Evolutionary conservation across 768 basidiomycete species (phyloP).

Genomic region (Trametes cingulata): DNA sequence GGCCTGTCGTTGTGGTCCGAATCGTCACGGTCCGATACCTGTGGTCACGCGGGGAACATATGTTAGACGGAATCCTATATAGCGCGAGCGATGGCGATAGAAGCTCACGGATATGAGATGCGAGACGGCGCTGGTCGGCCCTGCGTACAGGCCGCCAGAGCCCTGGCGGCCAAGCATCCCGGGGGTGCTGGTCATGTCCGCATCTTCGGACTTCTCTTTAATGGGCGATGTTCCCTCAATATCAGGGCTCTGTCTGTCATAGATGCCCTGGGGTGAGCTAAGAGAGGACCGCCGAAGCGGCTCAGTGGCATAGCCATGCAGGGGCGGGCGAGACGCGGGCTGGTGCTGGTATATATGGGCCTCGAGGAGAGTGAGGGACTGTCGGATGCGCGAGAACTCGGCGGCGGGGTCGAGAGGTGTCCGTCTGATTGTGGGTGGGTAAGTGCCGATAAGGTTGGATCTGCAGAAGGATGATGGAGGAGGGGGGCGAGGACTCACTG

Average conservation of each 20-base stretch:
- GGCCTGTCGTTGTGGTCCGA: conserved; percentile 21
- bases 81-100: conserved; percentile 41
- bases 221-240: conserved; percentile 51
- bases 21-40: conserved; percentile 24
- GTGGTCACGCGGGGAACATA: background rate
- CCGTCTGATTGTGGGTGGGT: conserved; percentile 15
- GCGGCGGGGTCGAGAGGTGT: conserved; percentile 59
- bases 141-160: conserved; percentile 72
- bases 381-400: conserved; percentile 68
- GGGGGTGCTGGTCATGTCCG: conserved; percentile 42
- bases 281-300: conserved; percentile 30
- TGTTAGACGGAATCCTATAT: conserved; percentile 32
- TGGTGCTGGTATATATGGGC: conserved; percentile 49
- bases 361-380: conserved; percentile 68
- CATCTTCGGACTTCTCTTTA: conserved; percentile 9
- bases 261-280: conserved; percentile 1
- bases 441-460: conserved; percentile 21
- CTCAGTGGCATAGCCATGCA: conserved; percentile 25
- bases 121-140: conserved; percentile 75
- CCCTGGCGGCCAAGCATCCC: conserved; percentile 68
- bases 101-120: conserved; percentile 61
- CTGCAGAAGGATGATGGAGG: conserved; percentile 17
- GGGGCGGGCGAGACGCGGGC: conserved; percentile 15
- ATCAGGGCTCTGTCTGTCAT: conserved; percentile 53
- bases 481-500: conserved; percentile 39